Percentiles rank a stretch among this genome's conserved stretches.
Evolutionary conservation across 129 eudicot species (phyloP).

Genomic region (Pseudognaphalium luteoalbum): DNA sequence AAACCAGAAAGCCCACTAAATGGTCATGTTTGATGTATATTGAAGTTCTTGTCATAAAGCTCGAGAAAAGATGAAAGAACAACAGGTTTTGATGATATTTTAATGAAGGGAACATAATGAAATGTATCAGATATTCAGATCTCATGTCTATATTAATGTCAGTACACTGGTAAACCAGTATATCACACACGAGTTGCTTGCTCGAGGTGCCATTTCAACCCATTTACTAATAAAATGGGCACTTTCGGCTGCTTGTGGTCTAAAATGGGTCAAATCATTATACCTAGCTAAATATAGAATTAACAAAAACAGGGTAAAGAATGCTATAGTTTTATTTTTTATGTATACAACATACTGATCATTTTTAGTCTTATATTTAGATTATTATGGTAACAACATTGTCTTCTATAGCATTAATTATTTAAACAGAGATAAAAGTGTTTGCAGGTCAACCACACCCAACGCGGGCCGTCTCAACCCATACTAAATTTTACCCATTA

Average conservation of each 20-base stretch:
- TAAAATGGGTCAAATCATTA: background rate
- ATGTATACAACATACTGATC: background rate
- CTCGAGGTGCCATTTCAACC: background rate
- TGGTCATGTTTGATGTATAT: slow-evolving; percentile 18
- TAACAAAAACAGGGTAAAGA: background rate
- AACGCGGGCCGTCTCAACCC: background rate
- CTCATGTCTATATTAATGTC: background rate
- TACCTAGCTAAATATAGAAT: background rate
- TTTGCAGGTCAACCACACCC: background rate
- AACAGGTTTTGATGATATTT: background rate
- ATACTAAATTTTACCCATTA: background rate
- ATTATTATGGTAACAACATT: no score
- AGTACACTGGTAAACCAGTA: slow-evolving; percentile 18
- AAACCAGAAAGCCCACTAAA: slow-evolving; percentile 33
- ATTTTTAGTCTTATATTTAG: background rate
- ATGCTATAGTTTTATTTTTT: background rate
- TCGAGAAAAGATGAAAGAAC: slow-evolving; percentile 11
- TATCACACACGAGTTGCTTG: background rate
- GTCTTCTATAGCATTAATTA: background rate
- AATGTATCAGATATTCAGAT: background rate
- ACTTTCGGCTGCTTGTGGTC: no score
- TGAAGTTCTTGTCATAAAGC: background rate
- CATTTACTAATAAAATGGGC: background rate
- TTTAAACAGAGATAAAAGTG: background rate
- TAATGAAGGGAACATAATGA: background rate